Evolutionary conservation across 2,329 filamentous ascomycete species (phyloP).

Genomic region (Sporothrix pallida): DNA sequence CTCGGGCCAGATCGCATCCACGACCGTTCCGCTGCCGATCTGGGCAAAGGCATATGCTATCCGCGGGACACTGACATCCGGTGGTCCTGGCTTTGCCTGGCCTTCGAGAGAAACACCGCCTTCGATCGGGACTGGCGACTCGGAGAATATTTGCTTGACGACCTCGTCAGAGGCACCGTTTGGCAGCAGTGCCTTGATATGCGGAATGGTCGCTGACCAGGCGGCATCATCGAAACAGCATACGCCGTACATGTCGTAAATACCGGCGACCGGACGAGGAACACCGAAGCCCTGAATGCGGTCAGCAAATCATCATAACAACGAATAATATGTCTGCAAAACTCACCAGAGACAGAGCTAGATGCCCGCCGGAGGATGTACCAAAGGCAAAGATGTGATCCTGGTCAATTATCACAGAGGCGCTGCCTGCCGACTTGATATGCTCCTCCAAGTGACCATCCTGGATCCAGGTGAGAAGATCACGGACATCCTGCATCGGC

Average conservation of each 20-base stretch:
- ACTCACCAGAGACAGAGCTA: not conserved
- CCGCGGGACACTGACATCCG: not conserved
- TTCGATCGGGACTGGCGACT: not conserved
- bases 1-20: not conserved
- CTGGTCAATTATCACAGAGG: not conserved
- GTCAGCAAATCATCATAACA: too few relatives aligned
- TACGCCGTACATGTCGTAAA: slow-evolving; percentile 8
- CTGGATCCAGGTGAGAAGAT: not conserved
- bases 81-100: not conserved
- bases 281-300: not conserved
- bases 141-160: not conserved
- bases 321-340: not conserved
- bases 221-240: slow-evolving; percentile 2
- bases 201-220: not conserved
- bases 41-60: not conserved
- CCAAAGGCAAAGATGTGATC: slow-evolving; percentile 14
- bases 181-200: not conserved
- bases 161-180: not conserved
- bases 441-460: not conserved
- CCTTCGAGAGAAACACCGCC: slow-evolving; percentile 6
- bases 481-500: slow-evolving; percentile 2
- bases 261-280: not conserved
- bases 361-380: slow-evolving; percentile 2
- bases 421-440: not conserved
- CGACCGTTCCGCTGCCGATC: not conserved